Evolutionary conservation across 306 rosid genomes (phyloP).

Genomic region (Castanea crenata): DNA sequence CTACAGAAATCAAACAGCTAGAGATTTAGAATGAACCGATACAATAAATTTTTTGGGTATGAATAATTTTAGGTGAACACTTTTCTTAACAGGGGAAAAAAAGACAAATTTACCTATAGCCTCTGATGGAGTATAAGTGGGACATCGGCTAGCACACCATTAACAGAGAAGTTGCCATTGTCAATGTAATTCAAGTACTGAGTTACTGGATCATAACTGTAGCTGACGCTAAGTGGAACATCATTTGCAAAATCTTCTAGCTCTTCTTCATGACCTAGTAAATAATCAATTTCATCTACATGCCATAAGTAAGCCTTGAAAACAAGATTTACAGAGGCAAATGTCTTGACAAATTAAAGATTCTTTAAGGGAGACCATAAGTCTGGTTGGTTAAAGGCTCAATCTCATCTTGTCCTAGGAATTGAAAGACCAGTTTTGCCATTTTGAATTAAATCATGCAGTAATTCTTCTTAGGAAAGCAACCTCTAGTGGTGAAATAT

Average conservation of each 20-base stretch:
- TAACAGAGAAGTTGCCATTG: constrained; percentile 73
- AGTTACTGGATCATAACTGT: constrained; percentile 80
- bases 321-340: constrained; percentile 86
- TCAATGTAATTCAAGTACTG: constrained; percentile 68
- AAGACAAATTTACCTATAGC: no score
- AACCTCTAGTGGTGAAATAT: no score
- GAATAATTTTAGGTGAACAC: no score
- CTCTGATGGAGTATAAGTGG: no score
- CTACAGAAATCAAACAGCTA: neutral
- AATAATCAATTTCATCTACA: constrained; percentile 12
- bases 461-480: no score
- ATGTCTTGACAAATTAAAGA: constrained; percentile 74
- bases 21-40: neutral
- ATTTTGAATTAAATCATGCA: no score
- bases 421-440: no score
- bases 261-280: constrained; percentile 62
- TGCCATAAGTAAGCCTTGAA: constrained; percentile 90
- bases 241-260: constrained; percentile 70
- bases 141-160: constrained; percentile 71
- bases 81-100: no score
- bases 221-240: constrained; percentile 48
- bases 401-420: no score
- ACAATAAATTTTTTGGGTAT: no score
- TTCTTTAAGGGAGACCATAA: constrained; percentile 61
- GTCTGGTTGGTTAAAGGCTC: constrained; percentile 67